These are phyloP conservation scores for Malassezia yamatoensis DNA, from an alignment of 1,284 basidiomycete species.

Conservation along the genomic window DNA sequence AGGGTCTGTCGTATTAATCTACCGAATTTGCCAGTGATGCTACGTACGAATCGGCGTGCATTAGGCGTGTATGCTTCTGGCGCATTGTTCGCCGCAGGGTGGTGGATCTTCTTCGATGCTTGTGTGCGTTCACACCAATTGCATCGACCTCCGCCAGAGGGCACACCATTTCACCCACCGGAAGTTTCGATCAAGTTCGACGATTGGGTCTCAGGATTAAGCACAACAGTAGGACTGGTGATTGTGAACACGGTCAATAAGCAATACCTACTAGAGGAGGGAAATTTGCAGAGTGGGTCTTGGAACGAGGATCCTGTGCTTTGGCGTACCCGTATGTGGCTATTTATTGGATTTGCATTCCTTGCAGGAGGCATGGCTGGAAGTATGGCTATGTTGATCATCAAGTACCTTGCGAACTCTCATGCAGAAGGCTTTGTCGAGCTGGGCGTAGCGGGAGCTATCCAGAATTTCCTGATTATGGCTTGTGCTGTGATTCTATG, in stretches of 20 bases:
- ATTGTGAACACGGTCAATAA: constrained; percentile 92
- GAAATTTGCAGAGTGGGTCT: constrained; percentile 14
- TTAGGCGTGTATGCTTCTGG: constrained; percentile 84
- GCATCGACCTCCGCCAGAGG: constrained; percentile 61
- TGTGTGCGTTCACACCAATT: constrained; percentile 61
- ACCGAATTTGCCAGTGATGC: constrained; percentile 47
- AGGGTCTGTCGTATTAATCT: constrained; percentile 60
- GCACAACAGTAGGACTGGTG: constrained; percentile 83
- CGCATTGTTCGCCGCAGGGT: constrained; percentile 79
- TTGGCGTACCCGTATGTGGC: constrained; percentile 74
- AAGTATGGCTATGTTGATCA: constrained; percentile 73
- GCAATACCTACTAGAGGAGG: constrained; percentile 64
- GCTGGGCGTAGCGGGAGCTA: constrained; percentile 88
- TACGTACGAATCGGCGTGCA: constrained; percentile 58
- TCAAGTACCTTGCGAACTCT: constrained; percentile 75
- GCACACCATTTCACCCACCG: constrained; percentile 61
- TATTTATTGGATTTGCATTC: constrained; percentile 90
- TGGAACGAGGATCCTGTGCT: constrained; percentile 56
- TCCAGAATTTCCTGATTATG: constrained; percentile 85
- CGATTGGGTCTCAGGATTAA: constrained; percentile 91
- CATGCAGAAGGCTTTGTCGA: constrained; percentile 69
- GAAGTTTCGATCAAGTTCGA: constrained; percentile 66
- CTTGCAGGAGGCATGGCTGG: constrained; percentile 94
- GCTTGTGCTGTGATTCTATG: constrained; percentile 73
- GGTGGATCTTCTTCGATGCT: constrained; percentile 93